Conservation (phyloP, 1,284 basidiomycete genomes). For the Tilletia indica region DNA sequence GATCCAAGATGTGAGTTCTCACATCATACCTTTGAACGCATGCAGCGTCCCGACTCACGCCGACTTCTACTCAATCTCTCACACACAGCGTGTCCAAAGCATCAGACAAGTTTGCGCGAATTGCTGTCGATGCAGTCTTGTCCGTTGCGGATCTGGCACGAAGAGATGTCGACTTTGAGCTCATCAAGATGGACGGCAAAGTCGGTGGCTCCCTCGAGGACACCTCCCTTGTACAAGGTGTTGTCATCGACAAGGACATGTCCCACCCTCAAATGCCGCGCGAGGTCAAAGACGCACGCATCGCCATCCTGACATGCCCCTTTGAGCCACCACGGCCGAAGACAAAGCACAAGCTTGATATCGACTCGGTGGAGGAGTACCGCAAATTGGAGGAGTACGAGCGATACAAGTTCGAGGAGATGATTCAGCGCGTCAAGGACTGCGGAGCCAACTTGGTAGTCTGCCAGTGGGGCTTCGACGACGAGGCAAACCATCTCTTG, state of each 20-base stretch:
- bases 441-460: conserved; percentile 98
- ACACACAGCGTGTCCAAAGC: conserved; percentile 84
- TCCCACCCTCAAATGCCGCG: conserved; percentile 98
- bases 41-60: too few species aligned
- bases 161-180: conserved; percentile 92
- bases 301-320: conserved; percentile 96
- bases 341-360: conserved; percentile 99
- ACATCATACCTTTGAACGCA: not conserved
- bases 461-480: conserved; percentile 99
- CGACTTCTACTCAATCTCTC: not conserved
- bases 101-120: conserved; percentile 89
- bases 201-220: conserved; percentile 95
- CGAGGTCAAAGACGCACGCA: conserved; percentile 78
- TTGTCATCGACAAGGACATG: conserved; percentile 99
- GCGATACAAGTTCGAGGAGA: conserved; percentile 89
- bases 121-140: conserved; percentile 94
- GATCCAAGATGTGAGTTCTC: conserved; percentile 83
- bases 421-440: conserved; percentile 96
- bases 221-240: conserved; percentile 86
- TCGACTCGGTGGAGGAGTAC: conserved; percentile 96
- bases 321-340: conserved; percentile 98
- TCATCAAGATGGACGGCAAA: conserved; percentile 99
- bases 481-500: conserved; percentile 95
- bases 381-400: conserved; percentile 92
- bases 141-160: conserved; percentile 92